Conservation (phyloP, 108 stramenopile genomes). For the Nannochloropsis gaditana region DNA sequence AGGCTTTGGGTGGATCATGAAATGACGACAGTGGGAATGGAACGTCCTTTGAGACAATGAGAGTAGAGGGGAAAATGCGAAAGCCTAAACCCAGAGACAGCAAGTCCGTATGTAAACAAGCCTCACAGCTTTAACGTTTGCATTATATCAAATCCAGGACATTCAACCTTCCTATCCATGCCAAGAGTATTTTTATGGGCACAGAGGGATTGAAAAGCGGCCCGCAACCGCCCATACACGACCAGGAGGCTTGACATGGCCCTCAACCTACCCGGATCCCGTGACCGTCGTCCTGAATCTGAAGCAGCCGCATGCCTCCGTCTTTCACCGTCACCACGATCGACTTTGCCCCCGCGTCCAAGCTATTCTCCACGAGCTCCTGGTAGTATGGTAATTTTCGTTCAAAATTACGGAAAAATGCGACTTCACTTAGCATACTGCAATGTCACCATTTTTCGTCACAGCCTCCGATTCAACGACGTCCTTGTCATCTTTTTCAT, state of each 20-base stretch:
- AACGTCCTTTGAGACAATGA: neutral
- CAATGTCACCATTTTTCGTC: neutral
- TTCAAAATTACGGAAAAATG: too few species aligned
- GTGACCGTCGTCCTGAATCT: slow-evolving; percentile 59
- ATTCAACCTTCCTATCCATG: neutral
- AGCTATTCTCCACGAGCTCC: slow-evolving; percentile 90
- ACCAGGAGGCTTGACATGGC: too few species aligned
- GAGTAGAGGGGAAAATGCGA: neutral
- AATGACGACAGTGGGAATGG: neutral
- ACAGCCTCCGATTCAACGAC: neutral
- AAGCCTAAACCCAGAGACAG: neutral
- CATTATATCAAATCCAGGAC: neutral
- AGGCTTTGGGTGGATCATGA: neutral
- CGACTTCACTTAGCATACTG: too few species aligned
- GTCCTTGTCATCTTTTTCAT: neutral
- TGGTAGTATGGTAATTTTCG: neutral
- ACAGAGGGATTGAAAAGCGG: neutral
- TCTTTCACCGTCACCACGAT: slow-evolving; percentile 52
- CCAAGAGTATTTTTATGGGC: neutral
- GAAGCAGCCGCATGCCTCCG: slow-evolving; percentile 56
- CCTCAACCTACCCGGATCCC: slow-evolving; percentile 34
- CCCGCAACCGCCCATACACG: neutral
- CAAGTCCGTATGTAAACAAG: neutral
- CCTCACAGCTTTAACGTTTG: neutral
- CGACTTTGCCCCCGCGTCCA: slow-evolving; percentile 74